phyloP scores from a whole-genome alignment of 352 stramenopile genomes.

The Globisporangium mamillatum region DNA sequence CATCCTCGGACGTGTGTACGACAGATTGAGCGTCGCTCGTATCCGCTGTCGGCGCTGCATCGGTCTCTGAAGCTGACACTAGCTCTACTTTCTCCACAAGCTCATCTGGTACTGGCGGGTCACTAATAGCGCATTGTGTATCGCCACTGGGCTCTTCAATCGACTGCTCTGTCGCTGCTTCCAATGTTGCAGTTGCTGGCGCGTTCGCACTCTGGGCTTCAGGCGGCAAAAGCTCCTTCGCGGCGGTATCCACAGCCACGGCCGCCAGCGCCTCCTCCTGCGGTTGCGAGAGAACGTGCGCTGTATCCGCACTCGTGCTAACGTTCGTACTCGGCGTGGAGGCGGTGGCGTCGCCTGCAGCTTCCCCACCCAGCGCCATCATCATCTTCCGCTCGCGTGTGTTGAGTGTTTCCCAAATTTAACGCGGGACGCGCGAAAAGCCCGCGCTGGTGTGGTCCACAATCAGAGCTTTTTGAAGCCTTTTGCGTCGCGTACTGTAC shows the following conservation, averaged over 20 bases:
- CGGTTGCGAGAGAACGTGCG: not conserved
- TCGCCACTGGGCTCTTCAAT: not conserved
- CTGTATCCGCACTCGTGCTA: not conserved
- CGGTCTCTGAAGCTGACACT: not conserved
- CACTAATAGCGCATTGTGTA: not conserved
- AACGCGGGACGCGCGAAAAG: slow-evolving; percentile 6
- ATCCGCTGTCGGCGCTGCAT: not conserved
- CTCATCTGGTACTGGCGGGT: not conserved
- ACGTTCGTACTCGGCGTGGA: not conserved
- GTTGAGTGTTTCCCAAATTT: slow-evolving; percentile 3
- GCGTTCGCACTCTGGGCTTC: not conserved
- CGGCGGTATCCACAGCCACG: not conserved
- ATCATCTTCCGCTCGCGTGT: slow-evolving; percentile 4
- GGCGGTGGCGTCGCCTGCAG: not conserved
- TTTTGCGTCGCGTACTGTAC: no score
- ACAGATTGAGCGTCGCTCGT: not conserved
- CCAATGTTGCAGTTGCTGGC: not conserved
- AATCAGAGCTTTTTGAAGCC: not conserved
- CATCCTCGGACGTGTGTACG: not conserved
- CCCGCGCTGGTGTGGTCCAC: slow-evolving; percentile 12
- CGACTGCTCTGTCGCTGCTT: not conserved
- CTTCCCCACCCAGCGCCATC: slow-evolving; percentile 3
- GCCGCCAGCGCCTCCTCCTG: not conserved
- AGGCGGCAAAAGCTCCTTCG: not conserved
- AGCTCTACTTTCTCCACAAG: not conserved